Evolutionary conservation across 257 asterid genomes (phyloP).

Genomic region (Capsicum chinense): DNA sequence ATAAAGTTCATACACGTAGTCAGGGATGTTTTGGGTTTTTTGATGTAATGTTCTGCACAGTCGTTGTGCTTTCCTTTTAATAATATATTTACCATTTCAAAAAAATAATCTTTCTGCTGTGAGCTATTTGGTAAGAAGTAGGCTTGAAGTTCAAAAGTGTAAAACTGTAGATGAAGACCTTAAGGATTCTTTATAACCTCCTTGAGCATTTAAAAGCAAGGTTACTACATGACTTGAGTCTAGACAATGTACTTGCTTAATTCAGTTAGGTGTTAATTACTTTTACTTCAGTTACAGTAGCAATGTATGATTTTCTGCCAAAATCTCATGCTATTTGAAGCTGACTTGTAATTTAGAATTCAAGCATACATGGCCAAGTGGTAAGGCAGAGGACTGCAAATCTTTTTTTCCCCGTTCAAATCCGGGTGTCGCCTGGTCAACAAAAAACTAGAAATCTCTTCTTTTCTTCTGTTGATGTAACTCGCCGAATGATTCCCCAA

Average conservation of each 20-base stretch:
- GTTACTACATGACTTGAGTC: conserved; percentile 4
- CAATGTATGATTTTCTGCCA: neutral
- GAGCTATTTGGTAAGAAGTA: neutral
- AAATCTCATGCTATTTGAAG: neutral
- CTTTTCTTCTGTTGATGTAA: no score
- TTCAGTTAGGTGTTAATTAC: neutral
- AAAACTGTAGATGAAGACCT: conserved; percentile 1
- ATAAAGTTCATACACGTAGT: neutral
- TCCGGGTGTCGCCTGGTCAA: no score
- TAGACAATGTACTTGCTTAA: neutral
- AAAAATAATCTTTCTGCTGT: neutral
- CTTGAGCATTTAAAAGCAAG: neutral
- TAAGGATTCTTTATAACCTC: neutral
- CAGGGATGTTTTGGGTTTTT: neutral
- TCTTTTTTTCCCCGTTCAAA: no score
- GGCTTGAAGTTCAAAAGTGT: neutral
- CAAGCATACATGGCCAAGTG: no score
- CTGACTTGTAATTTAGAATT: neutral
- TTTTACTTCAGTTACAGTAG: neutral
- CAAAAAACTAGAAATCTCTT: no score
- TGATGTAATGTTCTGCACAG: neutral
- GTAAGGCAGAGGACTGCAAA: no score
- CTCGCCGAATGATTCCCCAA: no score
- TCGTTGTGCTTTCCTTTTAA: neutral
- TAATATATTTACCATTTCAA: neutral